A percentile compares a stretch with the other conserved stretches of the same genome.
Evolutionary conservation across 2,329 filamentous ascomycete genomes (phyloP).

Genomic region (Sarocladium brachiariae): DNA sequence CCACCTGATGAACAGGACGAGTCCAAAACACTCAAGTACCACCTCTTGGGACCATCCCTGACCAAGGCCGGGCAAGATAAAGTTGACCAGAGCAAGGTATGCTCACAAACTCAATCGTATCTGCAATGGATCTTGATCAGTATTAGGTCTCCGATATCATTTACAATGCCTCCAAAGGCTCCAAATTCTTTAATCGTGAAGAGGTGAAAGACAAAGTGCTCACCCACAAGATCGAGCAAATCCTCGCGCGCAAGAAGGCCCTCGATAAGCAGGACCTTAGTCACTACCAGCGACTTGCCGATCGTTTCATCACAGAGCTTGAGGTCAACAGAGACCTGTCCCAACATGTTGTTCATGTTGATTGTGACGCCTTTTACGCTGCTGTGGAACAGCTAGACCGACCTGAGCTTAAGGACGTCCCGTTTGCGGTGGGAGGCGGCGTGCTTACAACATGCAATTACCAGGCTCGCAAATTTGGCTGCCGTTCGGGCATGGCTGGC

Average conservation of each 20-base stretch:
- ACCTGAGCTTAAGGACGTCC: conserved; percentile 77
- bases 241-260: conserved; percentile 65
- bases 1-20: conserved; percentile 26
- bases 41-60: conserved; percentile 80
- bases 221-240: conserved; percentile 77
- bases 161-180: conserved; percentile 92
- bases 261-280: conserved; percentile 72
- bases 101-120: conserved; percentile 7
- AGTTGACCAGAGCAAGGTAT: conserved; percentile 83
- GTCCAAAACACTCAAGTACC: conserved; percentile 69
- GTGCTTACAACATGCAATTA: conserved; percentile 74
- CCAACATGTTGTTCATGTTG: conserved; percentile 82
- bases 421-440: conserved; percentile 78
- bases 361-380: conserved; percentile 97
- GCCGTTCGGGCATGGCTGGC: conserved; percentile 88
- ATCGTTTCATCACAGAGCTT: conserved; percentile 73
- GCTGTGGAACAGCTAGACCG: conserved; percentile 81
- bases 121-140: conserved; percentile 8
- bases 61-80: conserved; percentile 89
- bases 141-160: conserved; percentile 84
- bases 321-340: conserved; percentile 74
- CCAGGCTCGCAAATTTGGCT: conserved; percentile 80
- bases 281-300: conserved; percentile 66
- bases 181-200: conserved; percentile 92
- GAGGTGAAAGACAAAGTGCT: conserved; percentile 73